phyloP scores from a whole-genome alignment of 2,329 filamentous ascomycete species.

The Cytospora piceae region DNA sequence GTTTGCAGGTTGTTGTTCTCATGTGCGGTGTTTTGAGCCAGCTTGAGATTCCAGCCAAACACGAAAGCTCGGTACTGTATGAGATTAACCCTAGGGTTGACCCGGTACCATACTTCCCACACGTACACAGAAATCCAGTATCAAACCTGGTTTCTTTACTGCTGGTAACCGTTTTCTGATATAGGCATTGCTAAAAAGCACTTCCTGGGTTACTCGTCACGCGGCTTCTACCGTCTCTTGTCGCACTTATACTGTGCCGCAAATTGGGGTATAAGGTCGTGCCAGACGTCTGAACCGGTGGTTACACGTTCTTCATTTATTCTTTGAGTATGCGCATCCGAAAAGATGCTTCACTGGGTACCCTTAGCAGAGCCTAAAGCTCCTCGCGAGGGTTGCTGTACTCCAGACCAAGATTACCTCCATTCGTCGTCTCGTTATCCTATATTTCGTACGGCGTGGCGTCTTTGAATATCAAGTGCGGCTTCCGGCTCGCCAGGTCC shows the following conservation, averaged over 20 bases:
- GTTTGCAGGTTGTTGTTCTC: background rate
- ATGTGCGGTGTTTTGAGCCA: background rate
- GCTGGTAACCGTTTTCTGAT: no score
- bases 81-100: background rate
- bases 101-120: no score
- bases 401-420: background rate
- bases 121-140: no score
- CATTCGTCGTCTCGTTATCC: background rate
- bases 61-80: background rate
- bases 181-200: no score
- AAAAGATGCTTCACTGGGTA: background rate
- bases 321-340: no score
- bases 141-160: no score
- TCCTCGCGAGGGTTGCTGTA: background rate
- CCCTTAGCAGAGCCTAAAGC: background rate
- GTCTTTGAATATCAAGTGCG: constrained; percentile 70
- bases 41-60: background rate
- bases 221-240: background rate
- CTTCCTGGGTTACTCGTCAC: no score
- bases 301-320: no score
- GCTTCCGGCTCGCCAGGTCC: constrained; percentile 86
- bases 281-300: no score
- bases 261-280: no score
- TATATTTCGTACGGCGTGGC: constrained; percentile 34
- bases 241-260: background rate